phyloP scores from a whole-genome alignment of 805 yeast species.

The Pichia thaimueangensis region DNA sequence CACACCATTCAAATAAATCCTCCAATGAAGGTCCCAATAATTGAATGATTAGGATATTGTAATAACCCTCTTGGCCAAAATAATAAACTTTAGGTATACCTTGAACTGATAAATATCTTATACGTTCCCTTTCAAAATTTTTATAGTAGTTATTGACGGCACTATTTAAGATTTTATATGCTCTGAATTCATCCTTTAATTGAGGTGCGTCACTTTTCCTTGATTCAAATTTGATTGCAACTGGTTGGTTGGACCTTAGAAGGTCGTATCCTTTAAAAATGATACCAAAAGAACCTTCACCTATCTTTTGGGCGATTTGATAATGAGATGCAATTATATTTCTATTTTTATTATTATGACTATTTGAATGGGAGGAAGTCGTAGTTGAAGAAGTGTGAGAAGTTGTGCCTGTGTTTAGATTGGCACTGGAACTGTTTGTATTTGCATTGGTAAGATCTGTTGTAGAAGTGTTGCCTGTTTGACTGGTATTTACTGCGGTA shows the following conservation, averaged over 20 bases:
- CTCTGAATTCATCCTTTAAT: conserved; percentile 71
- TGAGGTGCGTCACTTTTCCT: conserved; percentile 81
- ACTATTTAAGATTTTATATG: conserved; percentile 65
- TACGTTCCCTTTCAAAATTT: conserved; percentile 21
- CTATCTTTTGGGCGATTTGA: conserved; percentile 76
- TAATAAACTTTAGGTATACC: conserved; percentile 83
- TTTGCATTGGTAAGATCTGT: background rate
- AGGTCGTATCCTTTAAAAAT: conserved; percentile 77
- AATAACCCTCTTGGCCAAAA: conserved; percentile 81
- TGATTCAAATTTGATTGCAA: conserved; percentile 75
- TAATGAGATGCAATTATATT: conserved; percentile 54
- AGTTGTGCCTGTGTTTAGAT: background rate
- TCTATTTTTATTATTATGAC: conserved; percentile 9
- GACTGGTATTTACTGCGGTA: background rate
- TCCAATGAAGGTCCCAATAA: conserved; percentile 78
- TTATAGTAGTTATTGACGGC: conserved; percentile 32
- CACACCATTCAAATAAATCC: conserved; percentile 86
- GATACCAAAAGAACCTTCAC: conserved; percentile 84
- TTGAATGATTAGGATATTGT: conserved; percentile 70
- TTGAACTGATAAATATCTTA: conserved; percentile 27
- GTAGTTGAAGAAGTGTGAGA: background rate
- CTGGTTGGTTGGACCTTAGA: conserved; percentile 50
- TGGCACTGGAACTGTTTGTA: background rate
- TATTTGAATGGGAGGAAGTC: background rate
- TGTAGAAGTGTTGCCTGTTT: background rate